phyloP scores from a whole-genome alignment of 2,329 filamentous ascomycete species.

The Bipolaris gigantea region DNA sequence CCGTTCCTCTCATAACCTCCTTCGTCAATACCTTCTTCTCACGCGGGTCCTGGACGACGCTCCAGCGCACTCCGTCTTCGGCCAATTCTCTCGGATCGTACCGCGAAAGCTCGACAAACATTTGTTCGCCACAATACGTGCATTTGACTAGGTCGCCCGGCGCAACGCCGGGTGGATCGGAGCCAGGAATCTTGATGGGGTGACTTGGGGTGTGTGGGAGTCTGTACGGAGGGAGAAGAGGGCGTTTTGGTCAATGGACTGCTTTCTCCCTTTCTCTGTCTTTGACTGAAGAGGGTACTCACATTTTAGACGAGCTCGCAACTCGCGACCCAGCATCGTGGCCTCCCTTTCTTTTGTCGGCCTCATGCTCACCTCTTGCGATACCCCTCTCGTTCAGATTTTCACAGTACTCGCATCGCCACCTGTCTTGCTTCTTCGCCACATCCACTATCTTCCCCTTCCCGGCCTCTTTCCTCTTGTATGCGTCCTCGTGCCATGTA shows the following conservation, averaged over 20 bases:
- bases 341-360: background rate
- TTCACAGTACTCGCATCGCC: conserved; percentile 10
- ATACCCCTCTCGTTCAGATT: conserved; percentile 2
- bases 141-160: background rate
- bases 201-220: background rate
- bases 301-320: background rate
- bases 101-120: background rate
- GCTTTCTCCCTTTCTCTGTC: background rate
- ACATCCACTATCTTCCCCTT: conserved; percentile 3
- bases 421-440: conserved; percentile 5
- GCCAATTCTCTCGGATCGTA: background rate
- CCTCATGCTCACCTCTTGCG: no score
- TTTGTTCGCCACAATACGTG: background rate
- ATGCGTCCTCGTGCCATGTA: conserved; percentile 12
- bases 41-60: background rate
- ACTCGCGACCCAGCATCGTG: background rate
- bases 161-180: background rate
- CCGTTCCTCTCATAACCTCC: background rate
- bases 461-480: background rate
- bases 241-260: background rate
- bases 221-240: background rate
- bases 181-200: background rate
- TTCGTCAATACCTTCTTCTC: background rate
- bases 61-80: conserved; percentile 2
- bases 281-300: background rate